phyloP scores from a whole-genome alignment of 345 rosid genomes.

The Populus pruinosa region DNA sequence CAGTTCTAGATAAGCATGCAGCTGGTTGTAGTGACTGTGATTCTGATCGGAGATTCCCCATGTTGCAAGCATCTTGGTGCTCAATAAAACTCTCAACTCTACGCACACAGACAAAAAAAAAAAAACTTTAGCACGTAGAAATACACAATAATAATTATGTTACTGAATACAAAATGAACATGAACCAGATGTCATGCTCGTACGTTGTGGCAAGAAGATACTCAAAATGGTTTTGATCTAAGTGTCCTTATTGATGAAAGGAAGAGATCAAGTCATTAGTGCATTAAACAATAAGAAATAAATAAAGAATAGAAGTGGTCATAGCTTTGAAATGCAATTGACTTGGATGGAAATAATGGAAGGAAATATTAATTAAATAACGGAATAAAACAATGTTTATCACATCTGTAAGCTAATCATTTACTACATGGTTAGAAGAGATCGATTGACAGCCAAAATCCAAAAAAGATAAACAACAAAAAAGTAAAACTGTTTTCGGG shows the following conservation, averaged over 20 bases:
- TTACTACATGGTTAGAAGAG: not conserved
- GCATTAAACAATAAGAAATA: not conserved
- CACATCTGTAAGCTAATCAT: slow-evolving; percentile 13
- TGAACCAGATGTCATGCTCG: slow-evolving; percentile 4
- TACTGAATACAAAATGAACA: not conserved
- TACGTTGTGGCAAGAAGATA: slow-evolving; percentile 4
- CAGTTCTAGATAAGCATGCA: slow-evolving; percentile 53
- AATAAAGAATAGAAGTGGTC: not conserved
- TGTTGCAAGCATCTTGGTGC: slow-evolving; percentile 83
- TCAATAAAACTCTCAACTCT: slow-evolving; percentile 99
- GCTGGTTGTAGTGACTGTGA: slow-evolving; percentile 42
- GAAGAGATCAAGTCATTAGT: slow-evolving; percentile 15
- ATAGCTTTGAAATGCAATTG: slow-evolving; percentile 19
- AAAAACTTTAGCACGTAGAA: not conserved
- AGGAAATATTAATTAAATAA: slow-evolving; percentile 11
- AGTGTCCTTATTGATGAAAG: slow-evolving; percentile 19
- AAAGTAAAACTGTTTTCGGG: slow-evolving; percentile 7
- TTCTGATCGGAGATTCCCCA: slow-evolving; percentile 46
- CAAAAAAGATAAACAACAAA: not conserved
- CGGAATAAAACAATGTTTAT: not conserved
- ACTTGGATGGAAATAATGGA: slow-evolving; percentile 15
- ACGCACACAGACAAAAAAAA: not conserved
- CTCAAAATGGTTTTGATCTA: slow-evolving; percentile 9
- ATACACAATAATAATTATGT: not conserved
- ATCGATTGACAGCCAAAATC: not conserved